Evolutionary conservation across 2,329 filamentous ascomycete species (phyloP), one percentile per base, ranked within the genome.

Genomic region (Onygenales sp.): DNA sequence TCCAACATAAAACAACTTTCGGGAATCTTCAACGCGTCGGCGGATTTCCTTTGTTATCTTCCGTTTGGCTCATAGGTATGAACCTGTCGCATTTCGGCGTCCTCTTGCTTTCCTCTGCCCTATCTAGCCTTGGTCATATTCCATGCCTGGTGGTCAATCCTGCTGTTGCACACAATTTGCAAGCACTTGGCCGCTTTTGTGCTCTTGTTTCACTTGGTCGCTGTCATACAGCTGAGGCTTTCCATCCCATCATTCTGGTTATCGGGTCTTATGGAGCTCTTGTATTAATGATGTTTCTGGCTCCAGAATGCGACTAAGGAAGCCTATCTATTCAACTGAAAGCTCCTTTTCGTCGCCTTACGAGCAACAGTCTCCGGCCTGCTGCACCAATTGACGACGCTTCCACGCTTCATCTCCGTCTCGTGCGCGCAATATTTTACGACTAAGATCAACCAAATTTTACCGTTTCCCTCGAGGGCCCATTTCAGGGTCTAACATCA

Each of bases 191-290:
- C 27, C 11, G 31, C 27, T 21, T 37, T 14, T 17, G 27, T 31
- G 27, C n/a, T 51, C 17, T 7, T 42, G 49, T 51, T 51, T 43
- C 21, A 51, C 49, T 42, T n/a, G 10, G n/a, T 44, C n/a, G 13
- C 27, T 13, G 40, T 10, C 13, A 27, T 39, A 31, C 21, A 31
- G 6, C 17, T 13, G 31, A 21, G 34, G 37, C 10, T 13, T 44
- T 44, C 42, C 14, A 33, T 44, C 17, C 33, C 17, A 40, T 6
- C 9, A 44, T 36, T 51, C 31, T 37, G 33, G 21, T 13, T 32
- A n/a, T 46, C n/a, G 14, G 40, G 5, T 52, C 37, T 17, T 32
- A 32, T 50, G 36, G 21, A 34, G 13, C 65, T 65, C 66, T 66
- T 66, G 54, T 55, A 37, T 42, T 49, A 32, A 49, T 32, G 34